A percentile compares a stretch with the other conserved stretches of the same genome.
phyloP scores from a whole-genome alignment of 73 alveolate species.

The Paramecium caudatum region DNA sequence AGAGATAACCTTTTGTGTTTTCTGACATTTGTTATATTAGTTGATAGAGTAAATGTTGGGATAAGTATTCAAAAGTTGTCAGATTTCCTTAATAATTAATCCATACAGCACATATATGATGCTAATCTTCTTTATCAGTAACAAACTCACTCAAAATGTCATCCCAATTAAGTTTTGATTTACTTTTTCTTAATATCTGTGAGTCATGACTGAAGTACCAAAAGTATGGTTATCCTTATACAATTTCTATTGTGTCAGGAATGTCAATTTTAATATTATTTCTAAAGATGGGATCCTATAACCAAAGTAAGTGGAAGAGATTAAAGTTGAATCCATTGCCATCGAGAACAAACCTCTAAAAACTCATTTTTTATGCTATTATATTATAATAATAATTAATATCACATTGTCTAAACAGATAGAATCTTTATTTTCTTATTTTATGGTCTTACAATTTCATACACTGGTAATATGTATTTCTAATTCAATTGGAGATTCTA shows the following conservation, averaged over 20 bases:
- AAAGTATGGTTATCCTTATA: slow-evolving; percentile 60
- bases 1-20: background rate
- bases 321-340: slow-evolving; percentile 42
- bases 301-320: slow-evolving; percentile 49
- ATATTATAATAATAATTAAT: slow-evolving; percentile 9
- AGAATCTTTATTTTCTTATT: too few relatives aligned
- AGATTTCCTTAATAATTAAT: background rate
- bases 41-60: background rate
- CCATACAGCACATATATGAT: slow-evolving; percentile 47
- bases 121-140: slow-evolving; percentile 14
- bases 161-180: slow-evolving; percentile 58
- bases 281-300: slow-evolving; percentile 48
- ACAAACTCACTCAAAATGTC: slow-evolving; percentile 7
- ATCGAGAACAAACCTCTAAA: slow-evolving; percentile 29
- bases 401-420: too few relatives aligned
- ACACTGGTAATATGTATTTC: too few relatives aligned
- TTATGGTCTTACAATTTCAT: too few relatives aligned
- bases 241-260: slow-evolving; percentile 45
- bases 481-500: too few relatives aligned
- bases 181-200: background rate
- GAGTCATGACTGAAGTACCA: slow-evolving; percentile 59
- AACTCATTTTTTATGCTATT: slow-evolving; percentile 27
- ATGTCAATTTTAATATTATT: slow-evolving; percentile 36
- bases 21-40: background rate
- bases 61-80: slow-evolving; percentile 28